These are phyloP conservation scores for Termitomyces sp. DNA, from an alignment of 1,284 basidiomycete species.

Conservation along the genomic window DNA sequence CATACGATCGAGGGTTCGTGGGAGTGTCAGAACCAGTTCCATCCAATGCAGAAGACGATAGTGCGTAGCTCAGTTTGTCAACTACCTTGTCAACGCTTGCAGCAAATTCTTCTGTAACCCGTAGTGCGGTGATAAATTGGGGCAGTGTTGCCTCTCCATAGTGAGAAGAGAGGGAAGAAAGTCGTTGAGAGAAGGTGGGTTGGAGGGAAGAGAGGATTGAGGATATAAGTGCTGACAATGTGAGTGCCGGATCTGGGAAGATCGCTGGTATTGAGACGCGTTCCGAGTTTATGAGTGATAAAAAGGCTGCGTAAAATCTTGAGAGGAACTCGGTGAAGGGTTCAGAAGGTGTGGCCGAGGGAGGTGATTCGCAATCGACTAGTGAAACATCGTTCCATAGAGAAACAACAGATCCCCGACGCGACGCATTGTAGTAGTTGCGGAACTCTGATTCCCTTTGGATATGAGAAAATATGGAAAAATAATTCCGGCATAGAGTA, in stretches of 20 bases:
- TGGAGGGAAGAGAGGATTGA: conserved; percentile 73
- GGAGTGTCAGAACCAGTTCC: conserved; percentile 5
- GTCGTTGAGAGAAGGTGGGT: conserved; percentile 75
- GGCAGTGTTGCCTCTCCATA: conserved; percentile 60
- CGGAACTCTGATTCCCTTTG: conserved; percentile 88
- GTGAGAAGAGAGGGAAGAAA: conserved; percentile 61
- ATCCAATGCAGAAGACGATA: conserved; percentile 4
- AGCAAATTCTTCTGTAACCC: conserved; percentile 79
- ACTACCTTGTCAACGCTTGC: conserved; percentile 65
- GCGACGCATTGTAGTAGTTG: conserved; percentile 87
- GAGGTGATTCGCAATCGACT: conserved; percentile 40
- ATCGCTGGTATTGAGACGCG: conserved; percentile 72
- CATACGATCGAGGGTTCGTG: conserved; percentile 17
- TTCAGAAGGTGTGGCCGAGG: conserved; percentile 21
- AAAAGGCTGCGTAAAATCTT: conserved; percentile 68
- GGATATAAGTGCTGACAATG: conserved; percentile 76
- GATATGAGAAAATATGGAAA: conserved; percentile 83
- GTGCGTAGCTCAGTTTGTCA: conserved; percentile 51
- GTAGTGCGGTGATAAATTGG: conserved; percentile 67
- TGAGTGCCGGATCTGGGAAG: conserved; percentile 72
- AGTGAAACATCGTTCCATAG: conserved; percentile 62
- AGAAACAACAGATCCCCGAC: conserved; percentile 58
- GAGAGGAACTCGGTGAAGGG: conserved; percentile 65
- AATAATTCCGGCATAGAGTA: conserved; percentile 70
- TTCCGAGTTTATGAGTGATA: conserved; percentile 65